These are phyloP conservation scores for Schizopora paradoxa DNA, from an alignment of 1,284 basidiomycete genomes.

Conservation along the genomic window DNA sequence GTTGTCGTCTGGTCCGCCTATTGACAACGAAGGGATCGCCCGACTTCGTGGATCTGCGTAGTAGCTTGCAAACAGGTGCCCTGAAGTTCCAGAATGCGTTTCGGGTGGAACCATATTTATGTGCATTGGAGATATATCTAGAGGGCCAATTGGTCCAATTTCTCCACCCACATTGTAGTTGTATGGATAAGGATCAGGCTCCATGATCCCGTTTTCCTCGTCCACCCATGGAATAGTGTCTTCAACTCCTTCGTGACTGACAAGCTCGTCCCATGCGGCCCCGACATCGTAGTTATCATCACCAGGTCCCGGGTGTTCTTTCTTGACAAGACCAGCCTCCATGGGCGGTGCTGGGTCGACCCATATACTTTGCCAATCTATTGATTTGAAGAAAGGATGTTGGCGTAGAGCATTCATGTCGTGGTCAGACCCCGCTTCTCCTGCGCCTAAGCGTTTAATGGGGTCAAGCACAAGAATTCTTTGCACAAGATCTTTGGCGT, in stretches of 20 bases:
- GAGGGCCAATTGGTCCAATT: conserved; percentile 31
- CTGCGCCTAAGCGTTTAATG: conserved; percentile 60
- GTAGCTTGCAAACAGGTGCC: background rate
- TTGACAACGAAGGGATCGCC: conserved; percentile 4
- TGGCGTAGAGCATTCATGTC: conserved; percentile 57
- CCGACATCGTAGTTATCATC: conserved; percentile 42
- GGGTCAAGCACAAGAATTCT: conserved; percentile 70
- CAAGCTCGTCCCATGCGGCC: conserved; percentile 49
- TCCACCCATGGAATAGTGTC: conserved; percentile 33
- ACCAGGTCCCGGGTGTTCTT: conserved; percentile 31
- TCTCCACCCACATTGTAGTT: conserved; percentile 21
- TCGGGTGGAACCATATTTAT: background rate
- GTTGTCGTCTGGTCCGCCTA: background rate
- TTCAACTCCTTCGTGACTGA: conserved; percentile 25
- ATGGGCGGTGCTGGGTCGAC: conserved; percentile 48
- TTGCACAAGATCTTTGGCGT: conserved; percentile 63
- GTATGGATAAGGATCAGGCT: conserved; percentile 1
- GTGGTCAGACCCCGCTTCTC: conserved; percentile 40
- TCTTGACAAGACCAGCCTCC: conserved; percentile 50
- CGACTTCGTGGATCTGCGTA: conserved; percentile 9
- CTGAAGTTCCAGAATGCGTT: background rate
- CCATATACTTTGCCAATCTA: conserved; percentile 78
- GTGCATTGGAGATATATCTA: conserved; percentile 8
- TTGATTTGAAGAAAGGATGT: conserved; percentile 71
- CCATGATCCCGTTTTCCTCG: conserved; percentile 13